These are phyloP conservation scores for Decorospora gaudefroyi DNA, from an alignment of 2,329 filamentous ascomycete species.

Conservation along the genomic window DNA sequence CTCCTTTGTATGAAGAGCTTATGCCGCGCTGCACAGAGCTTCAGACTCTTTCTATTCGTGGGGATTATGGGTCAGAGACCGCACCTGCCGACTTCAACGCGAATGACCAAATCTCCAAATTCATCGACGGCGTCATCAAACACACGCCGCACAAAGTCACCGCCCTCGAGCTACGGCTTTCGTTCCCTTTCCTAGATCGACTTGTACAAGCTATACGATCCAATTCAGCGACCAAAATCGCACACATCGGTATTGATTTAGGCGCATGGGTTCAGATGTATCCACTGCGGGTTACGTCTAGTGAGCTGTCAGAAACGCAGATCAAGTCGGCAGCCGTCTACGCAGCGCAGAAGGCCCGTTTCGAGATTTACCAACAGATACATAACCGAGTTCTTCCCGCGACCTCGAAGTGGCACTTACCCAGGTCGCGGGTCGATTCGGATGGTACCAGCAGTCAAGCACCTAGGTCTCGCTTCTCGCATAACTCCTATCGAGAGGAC, in stretches of 20 bases:
- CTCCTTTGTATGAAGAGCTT: background rate
- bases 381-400: slow-evolving; percentile 6
- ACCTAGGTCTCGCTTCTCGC: background rate
- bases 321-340: slow-evolving; percentile 5
- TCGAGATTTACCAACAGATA: slow-evolving; percentile 10
- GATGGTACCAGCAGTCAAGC: too few species aligned
- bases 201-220: slow-evolving; percentile 16
- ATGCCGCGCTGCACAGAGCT: slow-evolving; percentile 16
- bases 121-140: slow-evolving; percentile 7
- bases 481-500: background rate
- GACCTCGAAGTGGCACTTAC: slow-evolving; percentile 12
- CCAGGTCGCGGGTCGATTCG: too few species aligned
- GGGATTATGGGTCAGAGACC: slow-evolving; percentile 11
- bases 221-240: slow-evolving; percentile 13
- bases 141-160: slow-evolving; percentile 15
- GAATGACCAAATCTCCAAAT: slow-evolving; percentile 12
- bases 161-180: slow-evolving; percentile 28
- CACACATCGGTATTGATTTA: slow-evolving; percentile 30
- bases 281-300: slow-evolving; percentile 7
- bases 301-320: background rate
- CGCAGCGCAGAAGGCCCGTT: slow-evolving; percentile 2
- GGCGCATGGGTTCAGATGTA: slow-evolving; percentile 36
- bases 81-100: background rate
- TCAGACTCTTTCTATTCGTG: slow-evolving; percentile 29
- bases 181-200: slow-evolving; percentile 16